A percentile compares a stretch with the other conserved stretches of the same genome.
phyloP scores from a whole-genome alignment of 192 early-diverging fungal species.

The Chytriomyces hyalinus region DNA sequence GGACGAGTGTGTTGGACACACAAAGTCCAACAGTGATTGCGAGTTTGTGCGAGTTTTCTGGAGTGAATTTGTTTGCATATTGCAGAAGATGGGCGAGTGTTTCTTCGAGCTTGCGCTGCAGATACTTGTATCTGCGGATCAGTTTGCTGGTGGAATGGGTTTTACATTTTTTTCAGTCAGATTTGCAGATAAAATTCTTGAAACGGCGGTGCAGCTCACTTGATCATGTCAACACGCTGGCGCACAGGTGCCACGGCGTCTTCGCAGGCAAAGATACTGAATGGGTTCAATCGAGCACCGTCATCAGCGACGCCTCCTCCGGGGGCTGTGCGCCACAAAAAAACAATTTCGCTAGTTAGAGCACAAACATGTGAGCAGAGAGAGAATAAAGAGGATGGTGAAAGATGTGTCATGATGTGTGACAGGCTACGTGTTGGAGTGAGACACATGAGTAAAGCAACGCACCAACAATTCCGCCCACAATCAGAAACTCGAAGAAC shows the following conservation, averaged over 20 bases:
- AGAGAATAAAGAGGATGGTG: neutral
- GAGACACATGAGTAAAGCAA: conserved; percentile 6
- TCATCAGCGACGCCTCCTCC: conserved; percentile 78
- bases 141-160: conserved; percentile 62
- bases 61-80: conserved; percentile 86
- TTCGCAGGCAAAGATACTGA: conserved; percentile 77
- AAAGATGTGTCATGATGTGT: neutral
- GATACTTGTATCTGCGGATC: conserved; percentile 93
- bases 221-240: conserved; percentile 82
- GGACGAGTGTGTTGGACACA: conserved; percentile 69
- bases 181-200: conserved; percentile 26
- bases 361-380: neutral
- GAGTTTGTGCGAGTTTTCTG: conserved; percentile 78
- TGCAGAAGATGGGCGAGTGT: conserved; percentile 82
- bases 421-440: neutral
- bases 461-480: conserved; percentile 87
- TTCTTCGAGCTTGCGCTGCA: conserved; percentile 85
- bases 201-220: conserved; percentile 29
- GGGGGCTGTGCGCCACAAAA: conserved; percentile 58
- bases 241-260: conserved; percentile 72
- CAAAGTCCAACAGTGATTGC: conserved; percentile 78
- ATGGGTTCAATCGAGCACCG: conserved; percentile 76
- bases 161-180: conserved; percentile 6
- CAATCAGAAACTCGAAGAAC: conserved; percentile 92
- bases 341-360: neutral